Percentiles rank a stretch among this genome's conserved stretches.
These are phyloP conservation scores for Eremothecium sinecaudum DNA, from an alignment of 1,139 yeast genomes.

Conservation along the genomic window DNA sequence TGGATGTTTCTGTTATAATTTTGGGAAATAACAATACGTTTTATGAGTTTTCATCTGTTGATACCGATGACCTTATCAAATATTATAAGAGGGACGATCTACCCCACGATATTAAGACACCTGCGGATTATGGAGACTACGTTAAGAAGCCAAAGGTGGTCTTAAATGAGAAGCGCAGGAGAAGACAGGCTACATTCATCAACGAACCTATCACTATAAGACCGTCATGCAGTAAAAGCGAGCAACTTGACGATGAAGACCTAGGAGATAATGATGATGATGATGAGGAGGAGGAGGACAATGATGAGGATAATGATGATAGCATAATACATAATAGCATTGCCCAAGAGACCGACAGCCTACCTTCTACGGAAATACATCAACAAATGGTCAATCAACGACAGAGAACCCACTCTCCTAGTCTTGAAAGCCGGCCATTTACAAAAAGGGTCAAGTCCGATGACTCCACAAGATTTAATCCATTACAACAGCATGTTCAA, in stretches of 20 bases:
- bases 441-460: conserved; percentile 8
- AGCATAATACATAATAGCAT: conserved; percentile 8
- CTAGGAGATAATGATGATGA: conserved; percentile 9
- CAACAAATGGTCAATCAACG: neutral
- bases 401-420: neutral
- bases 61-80: conserved; percentile 50
- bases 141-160: conserved; percentile 21
- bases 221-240: conserved; percentile 1
- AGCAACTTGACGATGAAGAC: neutral
- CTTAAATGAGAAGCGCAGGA: conserved; percentile 24
- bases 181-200: conserved; percentile 17
- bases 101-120: conserved; percentile 52
- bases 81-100: conserved; percentile 38
- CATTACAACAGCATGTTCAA: conserved; percentile 21
- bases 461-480: conserved; percentile 14
- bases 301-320: conserved; percentile 21
- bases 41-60: conserved; percentile 73
- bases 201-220: neutral
- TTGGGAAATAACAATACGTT: conserved; percentile 71
- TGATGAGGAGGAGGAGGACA: conserved; percentile 23
- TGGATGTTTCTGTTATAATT: conserved; percentile 83
- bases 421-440: neutral
- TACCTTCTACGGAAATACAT: neutral
- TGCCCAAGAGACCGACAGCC: neutral
- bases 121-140: conserved; percentile 45